These are phyloP conservation scores for Phytophthora colocasiae DNA, from an alignment of 352 stramenopile species.

Conservation along the genomic window DNA sequence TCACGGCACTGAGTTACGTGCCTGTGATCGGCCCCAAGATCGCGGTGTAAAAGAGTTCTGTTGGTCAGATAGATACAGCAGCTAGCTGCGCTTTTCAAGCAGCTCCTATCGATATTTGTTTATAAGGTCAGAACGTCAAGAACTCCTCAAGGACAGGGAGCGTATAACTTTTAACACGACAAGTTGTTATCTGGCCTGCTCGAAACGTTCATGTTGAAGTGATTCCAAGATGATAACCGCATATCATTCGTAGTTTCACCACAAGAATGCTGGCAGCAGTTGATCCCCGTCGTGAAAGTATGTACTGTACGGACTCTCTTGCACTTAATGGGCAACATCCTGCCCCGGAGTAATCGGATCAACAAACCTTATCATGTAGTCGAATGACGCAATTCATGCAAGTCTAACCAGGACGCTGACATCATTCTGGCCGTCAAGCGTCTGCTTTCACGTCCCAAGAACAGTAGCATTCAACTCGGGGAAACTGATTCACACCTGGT, in stretches of 20 bases:
- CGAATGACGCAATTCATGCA: too few relatives aligned
- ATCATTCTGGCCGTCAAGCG: background rate
- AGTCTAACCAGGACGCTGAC: too few relatives aligned
- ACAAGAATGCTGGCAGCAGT: too few relatives aligned
- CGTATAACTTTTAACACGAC: constrained; percentile 19
- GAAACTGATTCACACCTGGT: constrained; percentile 3
- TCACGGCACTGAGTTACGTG: constrained; percentile 65
- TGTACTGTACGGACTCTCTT: background rate
- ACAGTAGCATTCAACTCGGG: background rate
- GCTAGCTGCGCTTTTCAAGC: background rate
- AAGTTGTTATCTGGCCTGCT: background rate
- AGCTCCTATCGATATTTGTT: constrained; percentile 27
- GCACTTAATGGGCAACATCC: too few relatives aligned
- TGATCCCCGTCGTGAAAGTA: background rate
- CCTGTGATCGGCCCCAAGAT: constrained; percentile 72
- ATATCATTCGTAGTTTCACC: too few relatives aligned
- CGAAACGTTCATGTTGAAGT: constrained; percentile 5
- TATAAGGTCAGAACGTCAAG: constrained; percentile 16
- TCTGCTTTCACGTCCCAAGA: background rate
- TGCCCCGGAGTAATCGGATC: too few relatives aligned
- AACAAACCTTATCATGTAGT: too few relatives aligned
- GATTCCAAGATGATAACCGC: background rate
- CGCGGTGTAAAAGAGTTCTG: constrained; percentile 10
- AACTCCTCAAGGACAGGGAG: constrained; percentile 8
- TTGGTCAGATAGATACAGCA: constrained; percentile 1